Evolutionary conservation across 805 yeast genomes (phyloP).

Genomic region (Zygosaccharomyces pseudorouxii): DNA sequence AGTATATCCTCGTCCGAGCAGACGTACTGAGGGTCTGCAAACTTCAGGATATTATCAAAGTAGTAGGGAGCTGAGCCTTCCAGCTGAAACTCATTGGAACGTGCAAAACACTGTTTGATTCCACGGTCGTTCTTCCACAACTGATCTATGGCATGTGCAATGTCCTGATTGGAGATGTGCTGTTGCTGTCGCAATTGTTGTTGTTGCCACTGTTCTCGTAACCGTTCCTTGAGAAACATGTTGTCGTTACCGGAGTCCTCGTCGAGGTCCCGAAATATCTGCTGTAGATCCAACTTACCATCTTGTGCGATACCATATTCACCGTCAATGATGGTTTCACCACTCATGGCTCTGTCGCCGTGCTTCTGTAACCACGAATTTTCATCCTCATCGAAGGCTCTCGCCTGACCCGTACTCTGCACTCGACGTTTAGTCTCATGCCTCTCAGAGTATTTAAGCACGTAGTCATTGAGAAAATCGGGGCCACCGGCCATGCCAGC

Average conservation of each 20-base stretch:
- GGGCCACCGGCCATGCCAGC: conserved; percentile 64
- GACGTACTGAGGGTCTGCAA: conserved; percentile 57
- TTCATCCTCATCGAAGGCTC: conserved; percentile 27
- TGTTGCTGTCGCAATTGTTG: conserved; percentile 6
- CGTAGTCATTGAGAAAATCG: conserved; percentile 58
- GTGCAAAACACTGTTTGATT: conserved; percentile 49
- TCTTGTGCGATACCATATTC: conserved; percentile 6
- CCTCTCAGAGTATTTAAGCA: conserved; percentile 54
- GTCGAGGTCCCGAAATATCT: conserved; percentile 24
- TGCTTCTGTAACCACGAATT: conserved; percentile 3
- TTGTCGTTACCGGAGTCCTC: conserved; percentile 25
- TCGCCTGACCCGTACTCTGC: conserved; percentile 52
- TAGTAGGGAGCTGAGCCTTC: conserved; percentile 81
- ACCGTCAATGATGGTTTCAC: background rate
- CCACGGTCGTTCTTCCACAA: conserved; percentile 75
- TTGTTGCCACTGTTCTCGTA: conserved; percentile 7
- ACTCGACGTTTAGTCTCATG: conserved; percentile 47
- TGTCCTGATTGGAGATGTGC: conserved; percentile 40
- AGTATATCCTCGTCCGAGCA: conserved; percentile 82
- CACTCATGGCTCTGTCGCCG: conserved; percentile 16
- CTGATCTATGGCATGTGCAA: conserved; percentile 63
- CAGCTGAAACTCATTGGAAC: conserved; percentile 74
- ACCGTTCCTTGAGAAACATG: conserved; percentile 22
- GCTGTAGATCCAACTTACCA: conserved; percentile 15
- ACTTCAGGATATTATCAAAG: conserved; percentile 64